phyloP scores from a whole-genome alignment of 2,329 filamentous ascomycete species.

The Trichoderma lentiforme region DNA sequence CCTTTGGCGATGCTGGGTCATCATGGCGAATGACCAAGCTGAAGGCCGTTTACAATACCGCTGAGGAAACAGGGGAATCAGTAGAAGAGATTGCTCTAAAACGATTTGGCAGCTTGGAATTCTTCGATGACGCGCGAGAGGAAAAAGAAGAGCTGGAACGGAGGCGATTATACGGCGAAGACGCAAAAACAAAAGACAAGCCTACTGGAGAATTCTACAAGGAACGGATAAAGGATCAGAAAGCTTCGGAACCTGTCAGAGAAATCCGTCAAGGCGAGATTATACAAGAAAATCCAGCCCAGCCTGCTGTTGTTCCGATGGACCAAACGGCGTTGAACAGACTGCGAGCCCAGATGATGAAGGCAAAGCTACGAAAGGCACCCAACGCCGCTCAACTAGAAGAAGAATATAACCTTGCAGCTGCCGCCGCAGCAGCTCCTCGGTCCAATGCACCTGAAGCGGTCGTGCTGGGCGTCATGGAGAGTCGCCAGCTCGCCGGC shows the following conservation, averaged over 20 bases:
- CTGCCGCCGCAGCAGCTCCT: constrained; percentile 57
- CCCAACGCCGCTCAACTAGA: constrained; percentile 75
- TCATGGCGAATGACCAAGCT: constrained; percentile 97
- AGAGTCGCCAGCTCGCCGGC: constrained; percentile 84
- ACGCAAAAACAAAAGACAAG: constrained; percentile 80
- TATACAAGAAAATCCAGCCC: constrained; percentile 49
- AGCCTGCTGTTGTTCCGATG: constrained; percentile 43
- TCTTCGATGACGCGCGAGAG: constrained; percentile 90
- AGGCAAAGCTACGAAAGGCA: constrained; percentile 79
- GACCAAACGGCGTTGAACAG: constrained; percentile 83
- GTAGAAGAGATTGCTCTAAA: constrained; percentile 82
- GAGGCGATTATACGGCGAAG: constrained; percentile 75
- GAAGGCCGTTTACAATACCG: constrained; percentile 75
- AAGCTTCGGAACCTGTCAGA: constrained; percentile 29
- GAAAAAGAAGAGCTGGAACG: constrained; percentile 89
- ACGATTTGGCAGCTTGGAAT: constrained; percentile 73
- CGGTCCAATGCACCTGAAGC: constrained; percentile 57
- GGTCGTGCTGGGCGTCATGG: constrained; percentile 81
- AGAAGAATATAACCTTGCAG: constrained; percentile 70
- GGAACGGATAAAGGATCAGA: constrained; percentile 64
- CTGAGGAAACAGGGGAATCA: constrained; percentile 66
- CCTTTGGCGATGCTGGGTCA: constrained; percentile 83
- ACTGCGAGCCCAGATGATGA: constrained; percentile 92
- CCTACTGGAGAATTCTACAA: constrained; percentile 83
- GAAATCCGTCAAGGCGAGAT: constrained; percentile 52